Percentiles rank a stretch among this genome's conserved stretches.
phyloP scores from a whole-genome alignment of 441 rosid genomes.

The Populus hybrid region DNA sequence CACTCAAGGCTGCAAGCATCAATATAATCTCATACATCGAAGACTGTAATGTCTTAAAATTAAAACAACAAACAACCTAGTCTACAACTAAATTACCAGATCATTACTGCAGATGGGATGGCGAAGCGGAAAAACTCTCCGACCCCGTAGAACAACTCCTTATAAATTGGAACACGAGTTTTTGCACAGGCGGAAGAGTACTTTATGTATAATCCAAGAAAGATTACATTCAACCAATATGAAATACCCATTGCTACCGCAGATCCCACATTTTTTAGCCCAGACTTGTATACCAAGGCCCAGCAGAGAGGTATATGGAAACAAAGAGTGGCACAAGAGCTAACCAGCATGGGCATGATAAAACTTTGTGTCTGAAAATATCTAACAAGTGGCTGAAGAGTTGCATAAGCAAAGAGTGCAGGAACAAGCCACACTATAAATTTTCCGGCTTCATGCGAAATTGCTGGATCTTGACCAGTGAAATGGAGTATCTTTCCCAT shows the following conservation, averaged over 20 bases:
- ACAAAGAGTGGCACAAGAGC: constrained; percentile 43
- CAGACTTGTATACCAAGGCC: constrained; percentile 56
- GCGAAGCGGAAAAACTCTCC: constrained; percentile 69
- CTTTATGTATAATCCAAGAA: constrained; percentile 57
- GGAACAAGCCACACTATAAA: constrained; percentile 65
- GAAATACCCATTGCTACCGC: constrained; percentile 57
- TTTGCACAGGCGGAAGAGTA: constrained; percentile 53
- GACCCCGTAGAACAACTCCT: constrained; percentile 51
- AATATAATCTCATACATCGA: background rate
- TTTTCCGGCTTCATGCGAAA: constrained; percentile 65
- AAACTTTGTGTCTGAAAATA: constrained; percentile 71
- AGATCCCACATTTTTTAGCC: constrained; percentile 51
- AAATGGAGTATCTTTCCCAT: constrained; percentile 54
- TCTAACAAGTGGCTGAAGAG: constrained; percentile 60
- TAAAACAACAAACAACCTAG: background rate
- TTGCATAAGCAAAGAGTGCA: constrained; percentile 60
- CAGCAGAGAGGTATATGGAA: constrained; percentile 62
- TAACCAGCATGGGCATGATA: constrained; percentile 60
- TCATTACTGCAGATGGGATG: constrained; percentile 78
- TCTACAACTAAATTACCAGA: constrained; percentile 47
- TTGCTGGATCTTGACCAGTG: constrained; percentile 68
- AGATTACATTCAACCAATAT: constrained; percentile 55
- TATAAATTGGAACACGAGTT: constrained; percentile 43
- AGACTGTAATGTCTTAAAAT: background rate
- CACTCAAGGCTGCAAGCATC: constrained; percentile 59